Evolutionary conservation across 179 eudicot species (phyloP).

Genomic region (Beta corolliflora): DNA sequence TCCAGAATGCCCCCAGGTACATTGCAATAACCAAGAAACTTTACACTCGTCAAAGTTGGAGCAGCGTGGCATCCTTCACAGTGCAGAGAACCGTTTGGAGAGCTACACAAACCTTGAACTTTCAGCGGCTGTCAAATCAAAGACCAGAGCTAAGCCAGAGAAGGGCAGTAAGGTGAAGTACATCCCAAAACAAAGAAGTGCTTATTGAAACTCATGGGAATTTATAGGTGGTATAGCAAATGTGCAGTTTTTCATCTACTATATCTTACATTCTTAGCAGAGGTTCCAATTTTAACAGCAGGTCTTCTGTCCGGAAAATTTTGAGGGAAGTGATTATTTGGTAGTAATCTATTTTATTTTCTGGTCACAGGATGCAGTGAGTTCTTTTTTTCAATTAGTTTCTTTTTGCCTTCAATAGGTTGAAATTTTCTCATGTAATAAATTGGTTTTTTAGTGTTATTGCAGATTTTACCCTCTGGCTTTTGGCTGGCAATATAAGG

Average conservation of each 20-base stretch:
- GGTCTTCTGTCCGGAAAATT: slow-evolving; percentile 55
- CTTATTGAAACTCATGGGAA: slow-evolving; percentile 20
- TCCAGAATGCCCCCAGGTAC: slow-evolving; percentile 34
- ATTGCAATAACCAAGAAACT: slow-evolving; percentile 30
- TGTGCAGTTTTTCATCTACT: slow-evolving; percentile 38
- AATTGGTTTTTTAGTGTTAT: slow-evolving; percentile 17
- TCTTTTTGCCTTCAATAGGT: slow-evolving; percentile 12
- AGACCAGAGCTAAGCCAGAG: slow-evolving; percentile 41
- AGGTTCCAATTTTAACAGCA: slow-evolving; percentile 51
- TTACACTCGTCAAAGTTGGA: slow-evolving; percentile 25
- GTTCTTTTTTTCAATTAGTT: not conserved
- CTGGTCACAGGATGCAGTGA: slow-evolving; percentile 17
- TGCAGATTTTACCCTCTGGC: slow-evolving; percentile 14
- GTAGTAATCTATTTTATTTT: slow-evolving; percentile 15
- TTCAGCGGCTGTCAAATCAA: slow-evolving; percentile 35
- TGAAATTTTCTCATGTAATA: slow-evolving; percentile 19
- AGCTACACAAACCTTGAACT: slow-evolving; percentile 17
- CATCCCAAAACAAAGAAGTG: slow-evolving; percentile 51
- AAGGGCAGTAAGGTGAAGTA: slow-evolving; percentile 52
- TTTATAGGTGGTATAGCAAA: slow-evolving; percentile 28
- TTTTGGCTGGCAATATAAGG: not conserved
- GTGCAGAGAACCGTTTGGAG: slow-evolving; percentile 31
- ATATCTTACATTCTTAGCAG: slow-evolving; percentile 43
- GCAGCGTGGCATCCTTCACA: slow-evolving; percentile 23
- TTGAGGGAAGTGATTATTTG: slow-evolving; percentile 29